Conservation (phyloP, 2,329 filamentous ascomycete genomes). For the Sclerotinia glacialis region DNA sequence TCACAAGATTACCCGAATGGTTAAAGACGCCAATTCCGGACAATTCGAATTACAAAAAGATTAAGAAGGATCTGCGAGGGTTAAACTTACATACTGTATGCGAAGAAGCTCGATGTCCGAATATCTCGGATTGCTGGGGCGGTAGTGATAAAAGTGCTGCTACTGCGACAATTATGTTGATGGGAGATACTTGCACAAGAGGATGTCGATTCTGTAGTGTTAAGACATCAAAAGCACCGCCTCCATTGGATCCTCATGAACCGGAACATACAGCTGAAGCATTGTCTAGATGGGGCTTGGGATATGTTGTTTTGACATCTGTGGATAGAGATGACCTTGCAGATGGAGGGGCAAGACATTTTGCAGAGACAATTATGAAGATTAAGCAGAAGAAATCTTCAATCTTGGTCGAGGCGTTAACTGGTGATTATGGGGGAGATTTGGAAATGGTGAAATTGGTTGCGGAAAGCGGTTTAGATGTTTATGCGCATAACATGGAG, state of each 20-base stretch:
- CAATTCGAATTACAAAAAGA: conserved; percentile 82
- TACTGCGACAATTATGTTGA: conserved; percentile 98
- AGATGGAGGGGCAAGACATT: conserved; percentile 86
- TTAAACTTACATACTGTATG: conserved; percentile 92
- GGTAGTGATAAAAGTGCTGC: conserved; percentile 83
- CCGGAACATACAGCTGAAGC: conserved; percentile 96
- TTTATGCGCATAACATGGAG: conserved; percentile 97
- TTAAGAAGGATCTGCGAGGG: conserved; percentile 89
- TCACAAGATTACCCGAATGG: conserved; percentile 82
- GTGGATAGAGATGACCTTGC: conserved; percentile 91
- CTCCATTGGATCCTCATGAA: conserved; percentile 89
- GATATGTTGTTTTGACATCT: conserved; percentile 90
- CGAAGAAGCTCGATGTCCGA: conserved; percentile 95
- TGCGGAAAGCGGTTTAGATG: conserved; percentile 83
- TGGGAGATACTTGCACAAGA: conserved; percentile 96
- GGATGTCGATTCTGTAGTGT: conserved; percentile 97
- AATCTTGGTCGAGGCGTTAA: conserved; percentile 78
- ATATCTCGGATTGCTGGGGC: conserved; percentile 98
- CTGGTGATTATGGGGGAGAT: conserved; percentile 84
- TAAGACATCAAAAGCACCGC: conserved; percentile 74
- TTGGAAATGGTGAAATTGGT: conserved; percentile 83
- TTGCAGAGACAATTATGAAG: conserved; percentile 88
- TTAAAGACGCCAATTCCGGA: conserved; percentile 93
- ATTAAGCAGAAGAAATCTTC: conserved; percentile 82
- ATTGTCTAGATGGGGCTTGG: conserved; percentile 85